Percentiles rank a stretch among this genome's conserved stretches.
These are phyloP conservation scores for Epichloe hybrida DNA, from an alignment of 2,329 filamentous ascomycete species.

Conservation along the genomic window DNA sequence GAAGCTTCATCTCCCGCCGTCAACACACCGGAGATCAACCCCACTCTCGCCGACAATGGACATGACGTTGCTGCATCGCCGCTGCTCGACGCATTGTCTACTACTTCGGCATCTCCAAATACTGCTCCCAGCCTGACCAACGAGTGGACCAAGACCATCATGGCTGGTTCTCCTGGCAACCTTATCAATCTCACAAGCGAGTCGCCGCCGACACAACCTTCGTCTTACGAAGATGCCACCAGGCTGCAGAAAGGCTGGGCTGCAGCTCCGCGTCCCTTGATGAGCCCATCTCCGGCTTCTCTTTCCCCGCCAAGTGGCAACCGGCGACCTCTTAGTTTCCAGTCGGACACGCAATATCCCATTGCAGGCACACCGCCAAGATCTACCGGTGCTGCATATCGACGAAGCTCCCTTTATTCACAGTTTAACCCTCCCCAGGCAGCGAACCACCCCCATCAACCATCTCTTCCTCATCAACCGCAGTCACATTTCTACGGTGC, in stretches of 20 bases:
- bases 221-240: slow-evolving; percentile 35
- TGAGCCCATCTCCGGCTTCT: slow-evolving; percentile 31
- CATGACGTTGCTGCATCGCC: slow-evolving; percentile 28
- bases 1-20: slow-evolving; percentile 30
- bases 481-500: slow-evolving; percentile 67
- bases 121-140: slow-evolving; percentile 32
- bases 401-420: slow-evolving; percentile 38
- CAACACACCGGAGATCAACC: slow-evolving; percentile 33
- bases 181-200: slow-evolving; percentile 37
- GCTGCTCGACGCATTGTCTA: slow-evolving; percentile 33
- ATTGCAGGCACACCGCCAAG: slow-evolving; percentile 27
- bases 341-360: slow-evolving; percentile 34
- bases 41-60: slow-evolving; percentile 28
- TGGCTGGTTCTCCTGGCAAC: slow-evolving; percentile 39
- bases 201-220: slow-evolving; percentile 38
- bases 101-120: slow-evolving; percentile 34
- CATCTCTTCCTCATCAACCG: slow-evolving; percentile 60
- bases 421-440: slow-evolving; percentile 32
- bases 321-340: slow-evolving; percentile 39
- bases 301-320: slow-evolving; percentile 22
- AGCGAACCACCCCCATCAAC: slow-evolving; percentile 29
- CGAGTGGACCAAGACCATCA: slow-evolving; percentile 29
- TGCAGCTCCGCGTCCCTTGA: slow-evolving; percentile 32
- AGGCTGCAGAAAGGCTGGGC: slow-evolving; percentile 29
- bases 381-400: slow-evolving; percentile 20